A percentile compares a stretch with the other conserved stretches of the same genome.
Evolutionary conservation across 768 basidiomycete species (phyloP).

Genomic region (Auriculariales sp.): DNA sequence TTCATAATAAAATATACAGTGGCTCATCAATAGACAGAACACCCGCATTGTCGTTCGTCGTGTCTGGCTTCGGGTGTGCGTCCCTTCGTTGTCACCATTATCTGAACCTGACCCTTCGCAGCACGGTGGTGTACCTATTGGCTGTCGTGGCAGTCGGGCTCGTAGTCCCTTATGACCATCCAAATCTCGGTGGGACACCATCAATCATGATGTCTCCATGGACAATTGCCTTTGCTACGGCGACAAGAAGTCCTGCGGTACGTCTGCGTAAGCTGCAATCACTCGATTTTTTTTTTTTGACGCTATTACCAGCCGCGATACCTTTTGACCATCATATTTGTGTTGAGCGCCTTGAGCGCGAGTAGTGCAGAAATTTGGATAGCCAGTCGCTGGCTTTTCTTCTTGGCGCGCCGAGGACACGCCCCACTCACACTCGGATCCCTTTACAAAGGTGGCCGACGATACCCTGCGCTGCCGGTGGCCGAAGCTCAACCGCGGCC

Average conservation of each 20-base stretch:
- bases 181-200: neutral
- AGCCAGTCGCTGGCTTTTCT: constrained; percentile 1
- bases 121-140: neutral
- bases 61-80: constrained; percentile 2
- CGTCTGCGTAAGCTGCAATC: neutral
- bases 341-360: neutral
- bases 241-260: neutral
- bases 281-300: neutral
- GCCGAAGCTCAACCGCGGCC: no score
- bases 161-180: neutral
- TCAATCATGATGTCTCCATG: neutral
- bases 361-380: neutral
- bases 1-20: neutral
- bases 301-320: neutral
- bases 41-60: neutral
- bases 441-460: neutral
- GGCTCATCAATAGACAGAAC: neutral
- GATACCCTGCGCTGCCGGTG: no score
- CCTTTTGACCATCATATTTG: neutral
- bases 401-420: neutral
- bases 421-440: neutral
- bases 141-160: neutral
- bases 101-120: neutral
- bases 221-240: neutral
- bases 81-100: neutral